A percentile compares a stretch with the other conserved stretches of the same genome.
phyloP scores from a whole-genome alignment of 352 stramenopile genomes.

The Elongisporangium anandrum region DNA sequence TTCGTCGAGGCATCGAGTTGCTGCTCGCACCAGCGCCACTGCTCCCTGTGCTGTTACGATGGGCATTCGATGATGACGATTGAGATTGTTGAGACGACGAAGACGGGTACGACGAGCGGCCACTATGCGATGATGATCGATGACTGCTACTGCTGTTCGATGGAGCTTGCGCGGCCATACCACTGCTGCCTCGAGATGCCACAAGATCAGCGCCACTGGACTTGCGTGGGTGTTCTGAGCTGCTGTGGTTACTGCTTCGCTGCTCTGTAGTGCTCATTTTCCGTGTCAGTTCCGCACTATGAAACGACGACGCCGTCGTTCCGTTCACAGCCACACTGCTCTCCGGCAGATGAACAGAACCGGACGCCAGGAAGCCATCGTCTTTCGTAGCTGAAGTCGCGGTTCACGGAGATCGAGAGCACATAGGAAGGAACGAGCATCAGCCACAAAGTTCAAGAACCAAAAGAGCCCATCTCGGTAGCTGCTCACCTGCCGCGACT shows the following conservation, averaged over 20 bases:
- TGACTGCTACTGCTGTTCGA: slow-evolving; percentile 14
- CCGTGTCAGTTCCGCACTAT: slow-evolving; percentile 11
- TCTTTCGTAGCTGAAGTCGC: not conserved
- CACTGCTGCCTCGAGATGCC: not conserved
- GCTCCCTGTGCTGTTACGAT: not conserved
- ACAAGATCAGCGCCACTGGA: not conserved
- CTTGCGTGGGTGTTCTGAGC: not conserved
- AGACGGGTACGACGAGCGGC: slow-evolving; percentile 2
- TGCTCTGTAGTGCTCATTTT: slow-evolving; percentile 1
- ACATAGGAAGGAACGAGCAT: not conserved
- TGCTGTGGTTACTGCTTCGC: not conserved
- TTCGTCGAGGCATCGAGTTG: slow-evolving; percentile 37
- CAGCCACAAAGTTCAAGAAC: not conserved
- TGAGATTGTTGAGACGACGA: not conserved
- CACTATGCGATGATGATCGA: slow-evolving; percentile 15
- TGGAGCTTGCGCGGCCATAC: not conserved
- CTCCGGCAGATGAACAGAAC: not conserved
- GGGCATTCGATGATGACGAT: not conserved
- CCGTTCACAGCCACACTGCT: not conserved
- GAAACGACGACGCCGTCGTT: slow-evolving; percentile 17
- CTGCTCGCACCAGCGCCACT: slow-evolving; percentile 2
- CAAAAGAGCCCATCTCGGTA: not conserved
- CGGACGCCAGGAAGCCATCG: not conserved
- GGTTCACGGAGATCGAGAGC: not conserved
- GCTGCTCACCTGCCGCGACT: slow-evolving; percentile 7